A percentile compares a stretch with the other conserved stretches of the same genome.
phyloP scores from a whole-genome alignment of 2,329 filamentous ascomycete genomes.

The Cytospora chrysosperma region DNA sequence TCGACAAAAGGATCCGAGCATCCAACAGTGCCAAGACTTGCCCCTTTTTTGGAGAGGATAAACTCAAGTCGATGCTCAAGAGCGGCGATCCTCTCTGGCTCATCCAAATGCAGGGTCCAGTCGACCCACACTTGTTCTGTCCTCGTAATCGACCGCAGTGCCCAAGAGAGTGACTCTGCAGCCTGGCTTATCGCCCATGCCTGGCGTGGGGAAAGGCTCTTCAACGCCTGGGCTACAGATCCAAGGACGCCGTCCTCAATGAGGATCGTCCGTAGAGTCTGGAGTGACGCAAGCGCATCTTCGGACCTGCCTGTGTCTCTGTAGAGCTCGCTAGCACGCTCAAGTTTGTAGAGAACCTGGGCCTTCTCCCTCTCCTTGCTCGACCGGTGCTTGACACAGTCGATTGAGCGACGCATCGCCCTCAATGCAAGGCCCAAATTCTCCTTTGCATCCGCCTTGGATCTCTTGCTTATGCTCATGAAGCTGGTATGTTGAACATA shows the following conservation, averaged over 20 bases:
- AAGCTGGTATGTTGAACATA: slow-evolving; percentile 54
- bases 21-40: slow-evolving; percentile 37
- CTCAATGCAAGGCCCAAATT: slow-evolving; percentile 42
- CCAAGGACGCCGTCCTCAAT: slow-evolving; percentile 57
- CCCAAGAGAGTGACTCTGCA: slow-evolving; percentile 54
- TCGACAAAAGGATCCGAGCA: slow-evolving; percentile 44
- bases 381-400: slow-evolving; percentile 56
- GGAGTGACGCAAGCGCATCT: slow-evolving; percentile 58
- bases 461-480: slow-evolving; percentile 35
- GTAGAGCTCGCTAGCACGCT: slow-evolving; percentile 63
- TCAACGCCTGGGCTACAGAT: slow-evolving; percentile 50
- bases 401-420: slow-evolving; percentile 62
- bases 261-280: slow-evolving; percentile 60
- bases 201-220: slow-evolving; percentile 47
- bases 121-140: slow-evolving; percentile 57
- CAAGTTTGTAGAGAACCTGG: slow-evolving; percentile 62
- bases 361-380: slow-evolving; percentile 57
- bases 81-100: slow-evolving; percentile 53
- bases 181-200: slow-evolving; percentile 55
- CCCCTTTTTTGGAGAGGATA: slow-evolving; percentile 32
- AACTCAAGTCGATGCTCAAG: slow-evolving; percentile 61
- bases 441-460: slow-evolving; percentile 28
- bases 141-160: slow-evolving; percentile 59
- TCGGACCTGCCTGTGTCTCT: slow-evolving; percentile 51
- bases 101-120: slow-evolving; percentile 53